Percentiles rank a stretch among this genome's conserved stretches.
These are phyloP conservation scores for Microbotryomycetes sp. DNA, from an alignment of 1,284 basidiomycete species.

Conservation along the genomic window DNA sequence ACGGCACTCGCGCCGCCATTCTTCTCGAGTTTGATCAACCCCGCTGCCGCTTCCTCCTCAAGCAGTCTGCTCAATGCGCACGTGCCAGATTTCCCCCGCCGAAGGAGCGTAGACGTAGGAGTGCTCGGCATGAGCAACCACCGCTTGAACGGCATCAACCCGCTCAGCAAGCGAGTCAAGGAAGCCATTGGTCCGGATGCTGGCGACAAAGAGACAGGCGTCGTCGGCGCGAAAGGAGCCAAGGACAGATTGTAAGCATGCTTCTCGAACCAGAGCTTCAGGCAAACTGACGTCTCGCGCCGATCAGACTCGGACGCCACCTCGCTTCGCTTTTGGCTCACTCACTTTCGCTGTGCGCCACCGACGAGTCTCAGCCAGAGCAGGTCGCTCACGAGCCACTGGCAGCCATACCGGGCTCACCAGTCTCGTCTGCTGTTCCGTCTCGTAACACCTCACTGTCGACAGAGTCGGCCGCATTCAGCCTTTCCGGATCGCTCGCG, in stretches of 20 bases:
- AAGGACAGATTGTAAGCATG: slow-evolving; percentile 24
- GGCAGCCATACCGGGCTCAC: slow-evolving; percentile 26
- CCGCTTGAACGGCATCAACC: slow-evolving; percentile 14
- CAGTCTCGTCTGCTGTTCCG: slow-evolving; percentile 12
- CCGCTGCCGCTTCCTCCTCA: background rate
- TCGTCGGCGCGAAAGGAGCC: slow-evolving; percentile 23
- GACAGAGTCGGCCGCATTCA: slow-evolving; percentile 14
- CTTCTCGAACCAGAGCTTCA: background rate
- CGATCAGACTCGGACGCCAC: slow-evolving; percentile 37
- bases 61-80: slow-evolving; percentile 4
- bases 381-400: background rate
- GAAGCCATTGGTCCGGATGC: slow-evolving; percentile 32
- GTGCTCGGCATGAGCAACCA: slow-evolving; percentile 28
- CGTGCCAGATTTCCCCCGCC: slow-evolving; percentile 22
- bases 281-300: no score
- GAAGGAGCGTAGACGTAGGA: slow-evolving; percentile 31
- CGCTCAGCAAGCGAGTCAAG: slow-evolving; percentile 20
- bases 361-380: background rate
- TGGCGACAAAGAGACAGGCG: slow-evolving; percentile 29
- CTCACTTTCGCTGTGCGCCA: slow-evolving; percentile 35
- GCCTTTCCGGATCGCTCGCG: slow-evolving; percentile 11
- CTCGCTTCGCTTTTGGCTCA: slow-evolving; percentile 36
- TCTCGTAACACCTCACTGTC: slow-evolving; percentile 25
- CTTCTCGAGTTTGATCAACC: slow-evolving; percentile 11
- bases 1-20: slow-evolving; percentile 10